Conservation (phyloP, 2,329 filamentous ascomycete species). For the Annulohypoxylon truncatum region DNA sequence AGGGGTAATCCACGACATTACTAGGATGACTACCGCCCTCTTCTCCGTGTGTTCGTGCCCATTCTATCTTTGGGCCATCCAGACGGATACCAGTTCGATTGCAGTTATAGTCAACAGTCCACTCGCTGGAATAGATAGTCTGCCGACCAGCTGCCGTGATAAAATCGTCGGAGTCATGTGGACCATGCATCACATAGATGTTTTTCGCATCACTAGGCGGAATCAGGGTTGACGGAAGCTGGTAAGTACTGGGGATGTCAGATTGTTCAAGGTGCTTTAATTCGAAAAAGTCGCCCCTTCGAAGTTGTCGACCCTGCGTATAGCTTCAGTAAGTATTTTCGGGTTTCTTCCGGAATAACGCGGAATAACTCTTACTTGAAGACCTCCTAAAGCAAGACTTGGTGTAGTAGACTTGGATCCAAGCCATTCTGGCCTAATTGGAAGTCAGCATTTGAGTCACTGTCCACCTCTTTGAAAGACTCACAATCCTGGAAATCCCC, state of each 20-base stretch:
- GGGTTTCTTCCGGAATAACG: neutral
- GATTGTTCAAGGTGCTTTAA: conserved; percentile 30
- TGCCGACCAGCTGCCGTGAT: conserved; percentile 50
- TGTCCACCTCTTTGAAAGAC: conserved; percentile 51
- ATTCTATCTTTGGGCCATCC: conserved; percentile 53
- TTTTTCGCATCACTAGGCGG: conserved; percentile 46
- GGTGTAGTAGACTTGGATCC: conserved; percentile 41
- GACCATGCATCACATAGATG: conserved; percentile 54
- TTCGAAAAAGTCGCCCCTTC: conserved; percentile 28
- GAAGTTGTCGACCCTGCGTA: conserved; percentile 32
- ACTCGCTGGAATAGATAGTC: conserved; percentile 51
- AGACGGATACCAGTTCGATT: conserved; percentile 56
- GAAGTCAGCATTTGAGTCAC: conserved; percentile 44
- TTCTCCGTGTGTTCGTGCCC: conserved; percentile 53
- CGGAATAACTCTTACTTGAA: conserved; percentile 30
- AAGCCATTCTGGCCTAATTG: conserved; percentile 32
- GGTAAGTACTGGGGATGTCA: conserved; percentile 19
- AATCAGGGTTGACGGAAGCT: conserved; percentile 21
- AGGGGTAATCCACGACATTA: conserved; percentile 56
- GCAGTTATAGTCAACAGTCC: conserved; percentile 56
- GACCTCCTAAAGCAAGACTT: conserved; percentile 32
- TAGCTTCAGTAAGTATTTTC: conserved; percentile 3
- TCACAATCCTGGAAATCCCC: conserved; percentile 51
- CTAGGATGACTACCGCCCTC: conserved; percentile 55
- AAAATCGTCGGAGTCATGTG: conserved; percentile 54